A percentile compares a stretch with the other conserved stretches of the same genome.
Conservation (phyloP, 176 grass and related monocot genomes). For the Aegilops speltoides region DNA sequence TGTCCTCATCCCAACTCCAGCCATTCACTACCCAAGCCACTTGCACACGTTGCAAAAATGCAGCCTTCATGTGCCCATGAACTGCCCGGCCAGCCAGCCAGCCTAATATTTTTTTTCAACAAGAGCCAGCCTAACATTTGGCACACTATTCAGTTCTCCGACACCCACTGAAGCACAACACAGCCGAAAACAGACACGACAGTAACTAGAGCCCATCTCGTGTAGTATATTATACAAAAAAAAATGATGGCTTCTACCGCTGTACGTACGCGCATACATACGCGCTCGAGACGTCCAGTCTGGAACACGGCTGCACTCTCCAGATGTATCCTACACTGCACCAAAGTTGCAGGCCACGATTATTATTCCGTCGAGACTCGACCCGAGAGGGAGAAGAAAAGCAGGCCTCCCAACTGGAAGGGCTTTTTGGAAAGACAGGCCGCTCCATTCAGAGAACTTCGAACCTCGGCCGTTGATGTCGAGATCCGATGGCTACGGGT, state of each 20-base stretch:
- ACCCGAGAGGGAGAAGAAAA: background rate
- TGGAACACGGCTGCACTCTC: background rate
- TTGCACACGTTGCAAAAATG: constrained; percentile 3
- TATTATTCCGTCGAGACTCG: background rate
- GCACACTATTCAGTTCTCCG: background rate
- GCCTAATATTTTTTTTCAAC: background rate
- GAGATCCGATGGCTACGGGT: too few relatives aligned
- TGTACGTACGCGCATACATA: background rate
- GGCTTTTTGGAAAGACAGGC: constrained; percentile 16
- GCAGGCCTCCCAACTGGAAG: background rate
- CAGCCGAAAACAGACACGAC: background rate
- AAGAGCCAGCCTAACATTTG: background rate
- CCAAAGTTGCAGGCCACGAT: constrained; percentile 7
- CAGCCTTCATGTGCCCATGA: background rate
- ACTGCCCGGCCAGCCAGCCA: background rate
- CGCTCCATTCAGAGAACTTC: background rate
- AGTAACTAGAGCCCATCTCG: background rate
- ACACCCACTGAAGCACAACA: background rate
- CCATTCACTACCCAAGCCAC: constrained; percentile 13
- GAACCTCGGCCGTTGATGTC: background rate
- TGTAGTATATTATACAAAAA: background rate
- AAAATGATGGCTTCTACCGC: background rate
- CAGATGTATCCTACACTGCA: constrained; percentile 4
- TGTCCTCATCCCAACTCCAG: background rate
- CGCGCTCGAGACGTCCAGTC: background rate